Evolutionary conservation across 495 filamentous ascomycete species (phyloP).

Genomic region (Penicillium verhagenii): DNA sequence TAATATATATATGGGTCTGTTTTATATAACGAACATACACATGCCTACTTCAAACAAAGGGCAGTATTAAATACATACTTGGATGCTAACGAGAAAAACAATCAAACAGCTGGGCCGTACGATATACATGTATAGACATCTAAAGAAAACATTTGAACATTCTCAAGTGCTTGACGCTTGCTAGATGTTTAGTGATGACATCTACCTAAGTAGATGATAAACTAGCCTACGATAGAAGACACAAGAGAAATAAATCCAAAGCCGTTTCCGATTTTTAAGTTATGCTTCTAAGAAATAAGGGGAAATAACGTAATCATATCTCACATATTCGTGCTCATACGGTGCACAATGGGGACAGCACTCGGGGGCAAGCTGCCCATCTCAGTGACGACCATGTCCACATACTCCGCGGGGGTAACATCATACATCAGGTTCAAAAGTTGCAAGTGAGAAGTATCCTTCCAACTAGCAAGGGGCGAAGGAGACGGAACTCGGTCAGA

Average conservation of each 20-base stretch:
- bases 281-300: background rate
- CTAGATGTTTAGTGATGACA: too few relatives aligned
- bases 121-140: too few relatives aligned
- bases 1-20: too few relatives aligned
- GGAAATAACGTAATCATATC: background rate
- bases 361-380: slow-evolving; percentile 84
- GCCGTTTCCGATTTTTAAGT: background rate
- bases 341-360: slow-evolving; percentile 61
- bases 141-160: too few relatives aligned
- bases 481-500: slow-evolving; percentile 12
- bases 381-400: slow-evolving; percentile 88
- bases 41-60: too few relatives aligned
- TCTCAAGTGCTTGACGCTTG: too few relatives aligned
- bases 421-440: slow-evolving; percentile 88
- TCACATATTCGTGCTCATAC: slow-evolving; percentile 49
- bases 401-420: slow-evolving; percentile 85
- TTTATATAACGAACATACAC: too few relatives aligned
- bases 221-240: background rate
- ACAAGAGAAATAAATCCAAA: background rate
- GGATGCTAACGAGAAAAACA: too few relatives aligned
- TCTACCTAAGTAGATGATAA: too few relatives aligned
- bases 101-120: too few relatives aligned
- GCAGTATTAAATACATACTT: too few relatives aligned
- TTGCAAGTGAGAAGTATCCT: slow-evolving; percentile 61
- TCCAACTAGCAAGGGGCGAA: slow-evolving; percentile 56